Conservation (phyloP, 495 filamentous ascomycete genomes). For the Hypoxylon subgilvum region DNA sequence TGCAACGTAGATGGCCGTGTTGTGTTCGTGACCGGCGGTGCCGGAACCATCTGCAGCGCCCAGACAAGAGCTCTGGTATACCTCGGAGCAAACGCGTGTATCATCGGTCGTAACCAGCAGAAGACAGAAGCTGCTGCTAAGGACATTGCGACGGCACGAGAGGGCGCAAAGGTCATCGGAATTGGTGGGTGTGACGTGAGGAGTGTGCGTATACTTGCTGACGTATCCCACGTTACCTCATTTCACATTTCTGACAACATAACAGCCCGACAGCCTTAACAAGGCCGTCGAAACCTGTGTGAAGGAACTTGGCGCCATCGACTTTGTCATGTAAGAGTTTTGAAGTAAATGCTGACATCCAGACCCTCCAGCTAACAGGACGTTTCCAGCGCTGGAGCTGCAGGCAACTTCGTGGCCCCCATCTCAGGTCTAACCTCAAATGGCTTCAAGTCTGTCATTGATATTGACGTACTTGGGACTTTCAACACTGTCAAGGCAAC, state of each 20-base stretch:
- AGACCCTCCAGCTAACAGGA: conserved; percentile 19
- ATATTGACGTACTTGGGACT: conserved; percentile 92
- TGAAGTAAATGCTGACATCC: neutral
- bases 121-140: conserved; percentile 82
- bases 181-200: conserved; percentile 87
- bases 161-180: conserved; percentile 81
- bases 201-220: conserved; percentile 45
- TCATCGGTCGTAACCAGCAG: conserved; percentile 87
- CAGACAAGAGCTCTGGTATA: conserved; percentile 90
- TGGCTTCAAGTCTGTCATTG: conserved; percentile 93
- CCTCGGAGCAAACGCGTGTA: conserved; percentile 91
- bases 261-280: conserved; percentile 67
- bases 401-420: conserved; percentile 93
- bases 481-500: conserved; percentile 96
- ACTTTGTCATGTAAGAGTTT: conserved; percentile 85
- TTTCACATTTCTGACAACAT: conserved; percentile 12
- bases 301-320: conserved; percentile 81
- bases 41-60: conserved; percentile 89
- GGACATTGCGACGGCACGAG: conserved; percentile 78
- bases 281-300: conserved; percentile 78
- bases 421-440: conserved; percentile 81
- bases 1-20: conserved; percentile 74
- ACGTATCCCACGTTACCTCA: neutral
- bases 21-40: conserved; percentile 93
- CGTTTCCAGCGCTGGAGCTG: conserved; percentile 77